A percentile compares a stretch with the other conserved stretches of the same genome.
These are phyloP conservation scores for Geosmithia flava DNA, from an alignment of 2,329 filamentous ascomycete genomes.

Conservation along the genomic window DNA sequence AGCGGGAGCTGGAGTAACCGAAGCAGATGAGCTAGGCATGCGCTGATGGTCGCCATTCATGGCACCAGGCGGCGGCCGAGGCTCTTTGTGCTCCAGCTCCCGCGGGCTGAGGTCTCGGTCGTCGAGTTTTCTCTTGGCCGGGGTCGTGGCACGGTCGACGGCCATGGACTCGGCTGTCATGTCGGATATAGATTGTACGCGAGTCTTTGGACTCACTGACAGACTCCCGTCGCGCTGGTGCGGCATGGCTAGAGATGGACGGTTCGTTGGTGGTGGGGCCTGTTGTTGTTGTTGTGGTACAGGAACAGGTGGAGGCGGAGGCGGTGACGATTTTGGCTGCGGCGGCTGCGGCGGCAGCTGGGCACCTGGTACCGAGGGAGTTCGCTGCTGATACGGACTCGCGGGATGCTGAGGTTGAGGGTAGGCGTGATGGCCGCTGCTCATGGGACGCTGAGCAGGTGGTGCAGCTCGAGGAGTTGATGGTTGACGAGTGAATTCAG, in stretches of 20 bases:
- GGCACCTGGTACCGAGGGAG: slow-evolving; percentile 13
- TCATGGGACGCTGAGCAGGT: slow-evolving; percentile 25
- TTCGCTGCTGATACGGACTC: slow-evolving; percentile 48
- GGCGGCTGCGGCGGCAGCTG: slow-evolving; percentile 15
- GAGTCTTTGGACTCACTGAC: slow-evolving; percentile 71
- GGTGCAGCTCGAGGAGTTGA: slow-evolving; percentile 37
- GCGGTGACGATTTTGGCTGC: slow-evolving; percentile 17
- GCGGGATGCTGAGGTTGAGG: slow-evolving; percentile 22
- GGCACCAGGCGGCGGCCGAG: slow-evolving; percentile 35
- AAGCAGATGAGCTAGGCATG: background rate
- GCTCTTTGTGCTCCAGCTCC: slow-evolving; percentile 36
- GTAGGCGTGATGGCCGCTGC: slow-evolving; percentile 15
- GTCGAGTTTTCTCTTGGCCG: slow-evolving; percentile 26
- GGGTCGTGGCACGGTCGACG: slow-evolving; percentile 18
- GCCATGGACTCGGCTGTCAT: slow-evolving; percentile 12
- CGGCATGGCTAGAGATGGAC: slow-evolving; percentile 15
- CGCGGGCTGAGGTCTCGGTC: slow-evolving; percentile 30
- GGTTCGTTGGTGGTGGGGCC: slow-evolving; percentile 13
- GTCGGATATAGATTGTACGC: slow-evolving; percentile 21
- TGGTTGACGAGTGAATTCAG: slow-evolving; percentile 30
- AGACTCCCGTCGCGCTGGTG: slow-evolving; percentile 55
- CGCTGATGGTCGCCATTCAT: slow-evolving; percentile 17
- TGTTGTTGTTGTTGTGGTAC: slow-evolving; percentile 5
- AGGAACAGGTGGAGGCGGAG: slow-evolving; percentile 17
- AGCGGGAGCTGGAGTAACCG: background rate